Percentiles rank a stretch among this genome's conserved stretches.
Conservation (phyloP, 805 yeast genomes). For the Yamadazyma laniorum region DNA sequence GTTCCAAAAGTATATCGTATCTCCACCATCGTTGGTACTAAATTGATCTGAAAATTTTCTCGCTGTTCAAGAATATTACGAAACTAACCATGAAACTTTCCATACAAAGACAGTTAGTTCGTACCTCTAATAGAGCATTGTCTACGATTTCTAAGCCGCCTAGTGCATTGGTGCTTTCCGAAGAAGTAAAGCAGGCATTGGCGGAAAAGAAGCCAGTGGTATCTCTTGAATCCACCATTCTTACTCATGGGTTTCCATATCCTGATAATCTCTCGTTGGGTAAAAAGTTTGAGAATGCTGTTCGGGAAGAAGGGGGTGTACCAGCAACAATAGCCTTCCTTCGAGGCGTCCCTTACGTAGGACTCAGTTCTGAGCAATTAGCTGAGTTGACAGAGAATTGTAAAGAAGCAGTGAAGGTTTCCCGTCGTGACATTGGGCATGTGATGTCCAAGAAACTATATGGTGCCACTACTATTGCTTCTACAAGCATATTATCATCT, state of each 20-base stretch:
- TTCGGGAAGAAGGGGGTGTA: slow-evolving; percentile 61
- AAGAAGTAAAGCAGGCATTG: slow-evolving; percentile 67
- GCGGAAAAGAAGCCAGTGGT: slow-evolving; percentile 62
- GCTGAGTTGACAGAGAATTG: slow-evolving; percentile 45
- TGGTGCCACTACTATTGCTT: slow-evolving; percentile 91
- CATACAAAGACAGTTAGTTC: background rate
- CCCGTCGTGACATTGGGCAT: slow-evolving; percentile 76
- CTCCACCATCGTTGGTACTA: background rate
- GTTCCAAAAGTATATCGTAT: background rate
- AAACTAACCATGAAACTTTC: background rate
- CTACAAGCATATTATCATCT: slow-evolving; percentile 79
- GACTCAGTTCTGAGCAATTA: slow-evolving; percentile 50
- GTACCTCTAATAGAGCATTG: background rate
- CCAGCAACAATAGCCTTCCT: slow-evolving; percentile 88
- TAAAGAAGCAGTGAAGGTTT: slow-evolving; percentile 55
- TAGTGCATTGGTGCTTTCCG: slow-evolving; percentile 25
- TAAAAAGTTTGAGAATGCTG: slow-evolving; percentile 54
- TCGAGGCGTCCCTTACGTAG: slow-evolving; percentile 69
- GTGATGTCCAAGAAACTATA: slow-evolving; percentile 60
- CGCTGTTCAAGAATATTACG: too few relatives aligned
- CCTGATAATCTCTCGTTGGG: slow-evolving; percentile 81
- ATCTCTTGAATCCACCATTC: slow-evolving; percentile 81
- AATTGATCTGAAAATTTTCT: too few relatives aligned
- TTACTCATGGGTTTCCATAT: slow-evolving; percentile 85
- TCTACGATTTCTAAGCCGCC: background rate